Conservation (phyloP, 208 protist genomes). For the Histomonas meleagridis region DNA sequence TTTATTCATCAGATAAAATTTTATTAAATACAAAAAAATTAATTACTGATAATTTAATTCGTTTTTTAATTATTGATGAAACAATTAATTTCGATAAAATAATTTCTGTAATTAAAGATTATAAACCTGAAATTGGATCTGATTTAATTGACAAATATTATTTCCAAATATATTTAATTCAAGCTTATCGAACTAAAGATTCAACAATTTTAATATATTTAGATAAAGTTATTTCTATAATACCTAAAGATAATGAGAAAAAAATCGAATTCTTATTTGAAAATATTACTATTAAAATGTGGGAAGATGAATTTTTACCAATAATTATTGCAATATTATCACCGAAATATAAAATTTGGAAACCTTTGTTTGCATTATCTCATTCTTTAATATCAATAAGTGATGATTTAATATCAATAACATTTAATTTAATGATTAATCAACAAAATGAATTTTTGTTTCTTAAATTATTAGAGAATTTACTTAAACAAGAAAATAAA, state of each 20-base stretch:
- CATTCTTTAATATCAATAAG: neutral
- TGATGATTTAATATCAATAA: neutral
- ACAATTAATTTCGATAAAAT: neutral
- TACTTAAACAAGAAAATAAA: neutral
- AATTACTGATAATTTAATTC: neutral
- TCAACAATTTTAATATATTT: neutral
- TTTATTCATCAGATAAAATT: neutral
- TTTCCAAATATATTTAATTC: neutral
- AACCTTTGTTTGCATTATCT: neutral
- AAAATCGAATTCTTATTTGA: neutral
- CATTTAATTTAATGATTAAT: neutral
- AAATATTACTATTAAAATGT: neutral
- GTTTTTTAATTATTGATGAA: neutral
- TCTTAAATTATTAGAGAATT: neutral
- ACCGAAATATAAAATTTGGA: neutral
- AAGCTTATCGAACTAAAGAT: neutral
- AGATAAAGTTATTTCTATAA: neutral
- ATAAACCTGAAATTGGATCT: no score
- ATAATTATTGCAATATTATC: constrained; percentile 16
- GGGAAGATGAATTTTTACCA: constrained; percentile 9
- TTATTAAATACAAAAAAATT: neutral
- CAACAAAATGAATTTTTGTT: neutral
- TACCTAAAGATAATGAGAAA: neutral
- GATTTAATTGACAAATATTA: no score
- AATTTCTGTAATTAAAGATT: neutral